These are phyloP conservation scores for Stagonosporopsis cucurbitacearum DNA, from an alignment of 2,329 filamentous ascomycete species.

Conservation along the genomic window DNA sequence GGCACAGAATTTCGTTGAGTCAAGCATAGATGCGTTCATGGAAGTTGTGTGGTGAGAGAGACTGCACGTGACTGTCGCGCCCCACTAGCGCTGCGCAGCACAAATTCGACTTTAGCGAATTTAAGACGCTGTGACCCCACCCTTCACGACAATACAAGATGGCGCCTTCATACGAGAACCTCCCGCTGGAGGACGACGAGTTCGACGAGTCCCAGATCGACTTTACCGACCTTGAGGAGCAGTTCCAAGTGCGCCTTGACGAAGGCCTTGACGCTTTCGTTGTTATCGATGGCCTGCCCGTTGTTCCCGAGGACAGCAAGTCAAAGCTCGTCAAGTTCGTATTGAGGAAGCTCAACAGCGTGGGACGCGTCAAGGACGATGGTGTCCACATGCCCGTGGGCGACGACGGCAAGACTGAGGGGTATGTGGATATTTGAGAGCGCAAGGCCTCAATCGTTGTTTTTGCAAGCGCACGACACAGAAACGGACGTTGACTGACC, in stretches of 20 bases:
- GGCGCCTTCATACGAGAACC: constrained; percentile 91
- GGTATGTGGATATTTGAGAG: constrained; percentile 61
- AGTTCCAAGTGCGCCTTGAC: constrained; percentile 94
- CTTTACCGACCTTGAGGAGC: constrained; percentile 90
- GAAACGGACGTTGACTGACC: constrained; percentile 23
- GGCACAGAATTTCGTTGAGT: background rate
- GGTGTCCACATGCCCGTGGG: constrained; percentile 92
- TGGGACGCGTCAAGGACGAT: constrained; percentile 85
- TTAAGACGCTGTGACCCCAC: constrained; percentile 28
- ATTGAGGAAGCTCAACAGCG: constrained; percentile 86
- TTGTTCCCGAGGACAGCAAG: constrained; percentile 88
- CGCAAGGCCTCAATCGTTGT: constrained; percentile 5
- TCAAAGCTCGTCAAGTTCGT: constrained; percentile 96
- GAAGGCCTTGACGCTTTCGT: constrained; percentile 96
- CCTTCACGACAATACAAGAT: constrained; percentile 62
- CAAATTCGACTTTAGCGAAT: constrained; percentile 34
- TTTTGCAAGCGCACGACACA: constrained; percentile 4
- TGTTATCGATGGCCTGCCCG: constrained; percentile 90
- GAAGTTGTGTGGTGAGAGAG: background rate
- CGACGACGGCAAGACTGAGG: constrained; percentile 83
- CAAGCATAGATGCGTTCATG: background rate
- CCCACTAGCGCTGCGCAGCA: constrained; percentile 29
- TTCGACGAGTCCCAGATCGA: constrained; percentile 95
- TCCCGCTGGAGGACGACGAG: constrained; percentile 85
- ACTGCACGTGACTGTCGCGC: constrained; percentile 5